Evolutionary conservation across 129 eudicot genomes (phyloP), one percentile per base, ranked within the genome.

Genomic region (Cynara cardunculus): DNA sequence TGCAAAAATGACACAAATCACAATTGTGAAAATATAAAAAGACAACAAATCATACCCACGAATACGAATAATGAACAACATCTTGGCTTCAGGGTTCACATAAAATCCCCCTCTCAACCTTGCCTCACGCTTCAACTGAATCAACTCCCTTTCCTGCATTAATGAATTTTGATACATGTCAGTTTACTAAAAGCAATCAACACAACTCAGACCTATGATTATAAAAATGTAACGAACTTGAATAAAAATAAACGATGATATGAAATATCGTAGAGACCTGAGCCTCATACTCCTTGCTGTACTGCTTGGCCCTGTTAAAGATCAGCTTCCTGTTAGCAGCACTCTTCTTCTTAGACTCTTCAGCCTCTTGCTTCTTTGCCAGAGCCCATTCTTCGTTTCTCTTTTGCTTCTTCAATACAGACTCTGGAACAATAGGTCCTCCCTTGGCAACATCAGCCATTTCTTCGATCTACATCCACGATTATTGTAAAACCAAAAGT

Each of bases 341-440:
- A 18, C 81, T 91, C 83, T 93, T 93, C 86, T 86, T 91, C 89
- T 91, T 91, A 44, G 83, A 65, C 5, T 85, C 87, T 22, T 82
- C 90, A 7, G 69, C 69, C 59, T 85, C 90, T 80, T 91, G 89
- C 82, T 84, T 82, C 78, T 89, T 89, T 7, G 89, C 97, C 74
- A 87, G 77, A 53, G 94, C 97, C 98, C 98, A 93, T 31, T 91
- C 94, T 26, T 93, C 98, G 25, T 65, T 85, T 85, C 98, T 91
- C 77, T 93, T 91, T 81, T 89, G 97, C 87, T 93, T 93, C 91
- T 91, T 91, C 97, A 93, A 82, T 1, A 89, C 89, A 1, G 97
- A 93, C 77, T 93, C 98, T 6, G 98, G 97, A 77, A 78, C 85
- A 78, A 81, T 62, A 18, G 53, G 34, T 10, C 87, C 88, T 72